These are phyloP conservation scores for Musa balbisiana DNA, from an alignment of 202 grass and related monocot species.

Conservation along the genomic window DNA sequence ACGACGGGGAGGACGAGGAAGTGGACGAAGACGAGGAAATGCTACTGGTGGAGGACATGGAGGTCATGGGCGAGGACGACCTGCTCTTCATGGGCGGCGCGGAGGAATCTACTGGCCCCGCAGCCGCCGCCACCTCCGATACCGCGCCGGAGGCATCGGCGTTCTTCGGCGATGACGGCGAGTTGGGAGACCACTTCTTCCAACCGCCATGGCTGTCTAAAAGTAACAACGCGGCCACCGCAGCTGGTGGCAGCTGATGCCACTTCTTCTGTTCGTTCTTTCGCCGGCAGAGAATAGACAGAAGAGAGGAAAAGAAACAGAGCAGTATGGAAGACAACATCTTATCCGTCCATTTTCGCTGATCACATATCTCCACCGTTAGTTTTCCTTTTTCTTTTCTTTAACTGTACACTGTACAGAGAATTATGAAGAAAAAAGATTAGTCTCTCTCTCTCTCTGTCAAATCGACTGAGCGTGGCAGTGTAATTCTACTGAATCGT, in stretches of 20 bases:
- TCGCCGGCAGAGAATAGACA: background rate
- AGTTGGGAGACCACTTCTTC: slow-evolving; percentile 12
- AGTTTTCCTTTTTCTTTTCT: background rate
- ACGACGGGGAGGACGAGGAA: background rate
- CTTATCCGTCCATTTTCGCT: slow-evolving; percentile 6
- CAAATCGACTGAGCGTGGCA: no score
- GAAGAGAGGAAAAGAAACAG: background rate
- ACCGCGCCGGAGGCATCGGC: background rate
- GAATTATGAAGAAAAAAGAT: background rate
- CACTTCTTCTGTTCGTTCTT: background rate
- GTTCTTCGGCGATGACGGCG: slow-evolving; percentile 27
- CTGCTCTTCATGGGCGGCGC: slow-evolving; percentile 28
- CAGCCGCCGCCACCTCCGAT: background rate
- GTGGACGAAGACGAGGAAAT: slow-evolving; percentile 29
- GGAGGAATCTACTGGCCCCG: background rate
- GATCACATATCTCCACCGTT: background rate
- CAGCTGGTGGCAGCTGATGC: slow-evolving; percentile 15
- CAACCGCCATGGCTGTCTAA: slow-evolving; percentile 3
- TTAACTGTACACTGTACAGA: background rate
- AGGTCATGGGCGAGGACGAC: slow-evolving; percentile 38
- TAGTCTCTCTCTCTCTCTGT: background rate
- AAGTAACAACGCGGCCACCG: slow-evolving; percentile 5
- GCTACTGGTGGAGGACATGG: slow-evolving; percentile 41
- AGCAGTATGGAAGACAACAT: background rate
- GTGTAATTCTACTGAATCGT: no score